Conservation (phyloP, 306 rosid genomes). For the Arachis stenosperma region DNA sequence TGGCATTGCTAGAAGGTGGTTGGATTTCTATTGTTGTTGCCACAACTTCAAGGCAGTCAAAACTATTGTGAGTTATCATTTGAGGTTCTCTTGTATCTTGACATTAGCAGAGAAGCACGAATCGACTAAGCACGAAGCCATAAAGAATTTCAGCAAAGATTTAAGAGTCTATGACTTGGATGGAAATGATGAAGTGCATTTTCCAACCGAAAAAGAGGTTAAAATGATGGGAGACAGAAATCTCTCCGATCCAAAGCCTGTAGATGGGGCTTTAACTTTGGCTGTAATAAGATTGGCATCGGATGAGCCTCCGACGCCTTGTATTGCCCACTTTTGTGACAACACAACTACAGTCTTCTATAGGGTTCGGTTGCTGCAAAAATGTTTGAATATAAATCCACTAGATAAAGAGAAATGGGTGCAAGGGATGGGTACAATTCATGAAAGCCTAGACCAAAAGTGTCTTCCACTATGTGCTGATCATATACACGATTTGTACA, state of each 20-base stretch:
- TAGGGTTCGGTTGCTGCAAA: constrained; percentile 68
- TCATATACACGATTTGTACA: constrained; percentile 69
- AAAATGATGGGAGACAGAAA: constrained; percentile 89
- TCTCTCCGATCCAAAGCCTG: constrained; percentile 83
- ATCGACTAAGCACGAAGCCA: constrained; percentile 76
- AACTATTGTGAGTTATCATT: constrained; percentile 76
- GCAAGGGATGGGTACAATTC: constrained; percentile 70
- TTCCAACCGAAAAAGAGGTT: constrained; percentile 85
- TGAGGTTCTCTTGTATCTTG: constrained; percentile 91
- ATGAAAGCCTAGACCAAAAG: constrained; percentile 62
- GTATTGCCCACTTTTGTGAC: constrained; percentile 84
- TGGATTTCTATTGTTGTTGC: constrained; percentile 84
- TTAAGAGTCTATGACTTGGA: constrained; percentile 68
- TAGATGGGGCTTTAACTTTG: constrained; percentile 72
- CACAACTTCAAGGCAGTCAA: constrained; percentile 86
- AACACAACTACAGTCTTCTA: constrained; percentile 59
- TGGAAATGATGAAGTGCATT: constrained; percentile 71
- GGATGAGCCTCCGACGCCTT: constrained; percentile 63
- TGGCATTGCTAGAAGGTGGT: constrained; percentile 87
- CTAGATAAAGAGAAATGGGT: constrained; percentile 66
- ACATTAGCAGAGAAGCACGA: constrained; percentile 92
- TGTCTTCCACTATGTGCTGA: constrained; percentile 82
- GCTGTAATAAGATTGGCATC: constrained; percentile 72
- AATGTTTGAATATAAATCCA: constrained; percentile 54
- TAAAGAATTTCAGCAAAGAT: constrained; percentile 82